Evolutionary conservation across 2,329 filamentous ascomycete genomes (phyloP), one percentile per base, ranked within the genome.

Genomic region (Hypomyces perniciosus): DNA sequence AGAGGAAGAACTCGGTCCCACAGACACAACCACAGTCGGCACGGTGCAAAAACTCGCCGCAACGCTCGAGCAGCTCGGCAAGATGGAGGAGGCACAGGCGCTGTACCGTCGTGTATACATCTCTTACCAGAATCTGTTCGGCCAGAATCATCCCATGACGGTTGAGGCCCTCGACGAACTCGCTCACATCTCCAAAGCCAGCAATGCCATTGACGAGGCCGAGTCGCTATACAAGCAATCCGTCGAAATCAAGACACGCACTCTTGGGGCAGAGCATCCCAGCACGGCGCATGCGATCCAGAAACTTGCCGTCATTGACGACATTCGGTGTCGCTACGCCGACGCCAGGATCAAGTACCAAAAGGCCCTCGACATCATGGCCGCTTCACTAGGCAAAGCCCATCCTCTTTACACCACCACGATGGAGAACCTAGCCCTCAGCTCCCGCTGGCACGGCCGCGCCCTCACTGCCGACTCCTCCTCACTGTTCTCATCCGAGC

Each of bases 131-230:
- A 63, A 56, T 31, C 54, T 57, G 39, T 59, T 62, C 50, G 59
- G 60, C 38, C 56, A 56, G 30, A 53, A 52, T 46, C 59, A 64
- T 34, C 58, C 60, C 29, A 61, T 62, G 50, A 61, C 62, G 6
- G 54, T 65, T 7, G 56, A 61, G 27, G 59, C 61, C 3, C 59
- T 64, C 12, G 62, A 65, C 34, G 55, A 60, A 41, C 56, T 65
- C 29, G 61, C 62, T 29, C 43, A 57, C 48, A 57, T 59, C 20
- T 61, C 54, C 37, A 54, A 53, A 35, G 58, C 53, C 5, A 59
- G 53, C 44, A 56, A 59, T 28, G 57, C 61, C 46, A 56, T 62
- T 13, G 62, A 64, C 50, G 60, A 65, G 26, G 61, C 62, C 2
- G 62, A 64, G 47, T 39, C 45, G 8, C 53, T 64, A 4, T 62